Evolutionary conservation across 768 basidiomycete species (phyloP), one percentile per base, ranked within the genome.

Genomic region (Paxillus rubicundulus): DNA sequence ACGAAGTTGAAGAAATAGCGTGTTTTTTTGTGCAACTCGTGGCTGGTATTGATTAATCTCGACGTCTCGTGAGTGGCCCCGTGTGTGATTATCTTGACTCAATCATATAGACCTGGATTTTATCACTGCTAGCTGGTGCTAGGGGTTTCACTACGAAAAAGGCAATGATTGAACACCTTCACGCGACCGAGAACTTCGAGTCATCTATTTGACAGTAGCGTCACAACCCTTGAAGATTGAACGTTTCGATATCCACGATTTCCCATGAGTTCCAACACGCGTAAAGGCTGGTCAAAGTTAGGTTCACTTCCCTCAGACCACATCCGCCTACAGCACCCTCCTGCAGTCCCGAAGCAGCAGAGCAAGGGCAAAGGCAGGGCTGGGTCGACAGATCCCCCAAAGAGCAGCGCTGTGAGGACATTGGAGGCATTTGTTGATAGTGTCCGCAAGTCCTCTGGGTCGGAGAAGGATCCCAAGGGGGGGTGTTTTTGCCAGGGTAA

Each of bases 401-500:
- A 80, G 63, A 85, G 80, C 65, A 73, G 67, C 53, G 74, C 73
- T 32, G 74, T 87, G 13, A 67, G 67, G 4, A 59, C 55, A 20
- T 71, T 87, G 16, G 82, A 86, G 57, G 58, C 66, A 7, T 66
- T 83, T 37, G 65, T 79, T 30, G 58, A 68, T n/a, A 74, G 68
- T 4, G 64, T 82, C 20, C 63, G 62, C 14, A 64, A 61, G 13
- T 61, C 71, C 3, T 65, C 65, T n/a, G 70, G 70, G 1, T 64
- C 49, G 0, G 63, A 69, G 37, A 79, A 69, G 50, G 85, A 87
- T 65, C 78, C 82, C 0, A 79, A 77, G 37, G 81, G 82, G 4
- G 85, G 86, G 0, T 89, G 86, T 60, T 88, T 85, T 61, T 89
- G 86, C 58, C 80, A 82, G 71, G 84, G 86, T 82, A 47, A 30